Evolutionary conservation across 805 yeast genomes (phyloP), one percentile per base, ranked within the genome.

Genomic region (Maudiozyma bulderi): DNA sequence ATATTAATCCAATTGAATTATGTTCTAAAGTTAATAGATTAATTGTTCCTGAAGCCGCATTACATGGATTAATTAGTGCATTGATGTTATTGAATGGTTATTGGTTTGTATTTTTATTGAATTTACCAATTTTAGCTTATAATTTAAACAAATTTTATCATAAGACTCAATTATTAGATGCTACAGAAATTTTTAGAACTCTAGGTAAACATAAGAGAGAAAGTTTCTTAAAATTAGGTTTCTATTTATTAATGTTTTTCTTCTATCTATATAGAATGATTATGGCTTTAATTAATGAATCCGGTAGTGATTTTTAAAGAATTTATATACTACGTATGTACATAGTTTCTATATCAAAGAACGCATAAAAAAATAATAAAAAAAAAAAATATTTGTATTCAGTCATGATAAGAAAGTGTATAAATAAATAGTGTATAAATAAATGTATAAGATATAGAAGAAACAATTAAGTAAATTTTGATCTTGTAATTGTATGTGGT

Each of bases 161-260:
- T 59, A 88, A 87, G 69, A 81, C 82, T 66, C 90, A 91, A 66
- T 73, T 86, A 54, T 80, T 90, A 67, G 99, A 93, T 69, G 98
- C 98, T 51, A 91, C 99, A 42, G 97, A 91, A 69, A 93, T 91
- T 61, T 93, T 93, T 73, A 81, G 98, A 74, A 90, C 97, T 40
- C 78, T 91, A 63, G 78, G 87, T 59, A 86, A 84, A 64, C 95
- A 90, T 73, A 91, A 93, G 79, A 85, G 84, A 68, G 98, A 90
- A 71, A 78, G 88, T 52, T 89, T 90, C 65, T 70, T 86, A 67
- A 91, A 91, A 69, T 78, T 93, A 59, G 96, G 93, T 9, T 89
- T 87, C 79, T 91, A 88, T 67, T 76, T 91, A 60, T 69, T 87
- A 62, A 74, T 91, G 84, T 93, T 93, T 79, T 91, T 93, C 84